A percentile compares a stretch with the other conserved stretches of the same genome.
phyloP scores from a whole-genome alignment of 2,329 filamentous ascomycete genomes.

The Cladophialophora immunda region DNA sequence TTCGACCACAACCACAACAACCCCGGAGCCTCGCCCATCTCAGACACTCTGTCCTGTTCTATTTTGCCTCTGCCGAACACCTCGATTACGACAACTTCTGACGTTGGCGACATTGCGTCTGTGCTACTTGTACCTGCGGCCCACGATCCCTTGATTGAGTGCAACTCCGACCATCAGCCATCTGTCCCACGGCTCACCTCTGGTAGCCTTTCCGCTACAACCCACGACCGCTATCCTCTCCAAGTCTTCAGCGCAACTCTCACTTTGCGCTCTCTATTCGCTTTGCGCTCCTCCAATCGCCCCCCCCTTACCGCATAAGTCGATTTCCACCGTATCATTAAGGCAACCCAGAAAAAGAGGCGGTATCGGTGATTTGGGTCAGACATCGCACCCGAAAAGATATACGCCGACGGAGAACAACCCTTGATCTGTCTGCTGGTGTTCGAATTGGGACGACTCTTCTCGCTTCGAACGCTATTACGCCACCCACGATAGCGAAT shows the following conservation, averaged over 20 bases:
- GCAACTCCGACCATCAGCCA: not conserved
- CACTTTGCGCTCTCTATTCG: not conserved
- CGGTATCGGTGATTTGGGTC: slow-evolving; percentile 19
- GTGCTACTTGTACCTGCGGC: slow-evolving; percentile 6
- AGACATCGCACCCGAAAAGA: slow-evolving; percentile 7
- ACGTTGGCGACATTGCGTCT: not conserved
- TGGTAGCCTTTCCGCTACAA: not conserved
- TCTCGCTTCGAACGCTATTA: slow-evolving; percentile 10
- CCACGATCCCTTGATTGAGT: slow-evolving; percentile 3
- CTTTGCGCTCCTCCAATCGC: slow-evolving; percentile 4
- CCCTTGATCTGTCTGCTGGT: slow-evolving; percentile 11
- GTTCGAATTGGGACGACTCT: slow-evolving; percentile 1
- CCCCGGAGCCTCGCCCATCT: slow-evolving; percentile 19
- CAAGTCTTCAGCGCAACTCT: not conserved
- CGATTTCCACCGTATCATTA: not conserved
- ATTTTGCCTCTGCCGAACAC: slow-evolving; percentile 7
- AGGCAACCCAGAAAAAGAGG: slow-evolving; percentile 23
- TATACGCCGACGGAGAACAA: not conserved
- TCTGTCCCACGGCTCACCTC: not conserved
- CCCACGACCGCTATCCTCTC: slow-evolving; percentile 1
- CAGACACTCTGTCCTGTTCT: slow-evolving; percentile 20
- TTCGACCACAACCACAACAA: slow-evolving; percentile 16
- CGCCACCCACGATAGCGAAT: not conserved
- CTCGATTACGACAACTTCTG: slow-evolving; percentile 17
- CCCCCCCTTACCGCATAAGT: not conserved